Conservation (phyloP, 345 rosid genomes). For the Bruguiera parviflora region DNA sequence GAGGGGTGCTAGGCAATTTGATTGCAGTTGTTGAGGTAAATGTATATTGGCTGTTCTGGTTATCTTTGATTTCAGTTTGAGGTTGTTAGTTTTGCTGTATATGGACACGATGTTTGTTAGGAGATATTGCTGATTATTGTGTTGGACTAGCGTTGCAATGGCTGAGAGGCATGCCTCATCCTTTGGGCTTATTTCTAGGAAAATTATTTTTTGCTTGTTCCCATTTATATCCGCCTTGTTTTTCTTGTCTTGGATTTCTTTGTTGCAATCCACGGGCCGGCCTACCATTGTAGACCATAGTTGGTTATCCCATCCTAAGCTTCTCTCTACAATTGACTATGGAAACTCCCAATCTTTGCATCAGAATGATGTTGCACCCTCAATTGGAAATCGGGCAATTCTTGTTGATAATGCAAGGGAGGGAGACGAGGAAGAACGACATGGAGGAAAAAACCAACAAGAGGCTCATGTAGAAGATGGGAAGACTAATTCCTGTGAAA, state of each 20-base stretch:
- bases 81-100: not conserved
- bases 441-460: conserved; percentile 6
- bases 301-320: conserved; percentile 30
- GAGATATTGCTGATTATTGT: conserved; percentile 6
- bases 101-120: not conserved
- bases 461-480: conserved; percentile 10
- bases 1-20: conserved; percentile 2
- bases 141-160: conserved; percentile 33
- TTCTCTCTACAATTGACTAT: conserved; percentile 26
- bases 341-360: conserved; percentile 17
- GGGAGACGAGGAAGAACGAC: conserved; percentile 21
- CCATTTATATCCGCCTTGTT: conserved; percentile 38
- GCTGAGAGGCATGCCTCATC: conserved; percentile 47
- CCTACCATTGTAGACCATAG: conserved; percentile 36
- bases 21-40: not conserved
- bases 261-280: conserved; percentile 49
- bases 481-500: conserved; percentile 9
- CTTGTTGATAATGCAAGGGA: conserved; percentile 23
- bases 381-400: conserved; percentile 27
- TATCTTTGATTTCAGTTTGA: not conserved
- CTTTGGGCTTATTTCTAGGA: conserved; percentile 35
- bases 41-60: not conserved
- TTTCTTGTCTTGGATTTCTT: conserved; percentile 68
- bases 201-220: conserved; percentile 48
- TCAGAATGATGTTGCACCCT: conserved; percentile 19